phyloP scores from a whole-genome alignment of 2,329 filamentous ascomycete species.

The Fusarium cicatricum region DNA sequence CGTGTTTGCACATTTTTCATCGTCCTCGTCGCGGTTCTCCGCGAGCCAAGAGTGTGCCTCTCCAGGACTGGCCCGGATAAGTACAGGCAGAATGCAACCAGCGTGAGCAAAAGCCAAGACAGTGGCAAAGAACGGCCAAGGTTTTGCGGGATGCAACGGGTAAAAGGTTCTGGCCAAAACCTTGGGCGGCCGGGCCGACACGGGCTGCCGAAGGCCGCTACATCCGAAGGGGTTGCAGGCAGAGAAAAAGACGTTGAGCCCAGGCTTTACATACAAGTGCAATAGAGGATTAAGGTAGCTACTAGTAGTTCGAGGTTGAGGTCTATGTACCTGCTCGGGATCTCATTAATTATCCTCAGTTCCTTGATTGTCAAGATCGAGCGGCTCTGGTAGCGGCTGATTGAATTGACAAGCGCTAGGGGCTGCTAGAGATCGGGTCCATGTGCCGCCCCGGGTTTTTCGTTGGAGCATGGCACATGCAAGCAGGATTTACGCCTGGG shows the following conservation, averaged over 20 bases:
- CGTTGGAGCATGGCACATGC: background rate
- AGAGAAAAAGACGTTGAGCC: conserved; percentile 8
- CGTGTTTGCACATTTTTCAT: conserved; percentile 10
- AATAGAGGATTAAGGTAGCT: background rate
- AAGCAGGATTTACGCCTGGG: conserved; percentile 17
- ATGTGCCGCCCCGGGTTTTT: conserved; percentile 5
- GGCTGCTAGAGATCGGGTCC: conserved; percentile 1
- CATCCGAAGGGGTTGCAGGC: conserved; percentile 25
- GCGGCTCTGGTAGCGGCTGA: conserved; percentile 12
- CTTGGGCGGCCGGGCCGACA: conserved; percentile 20
- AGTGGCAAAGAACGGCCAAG: conserved; percentile 31
- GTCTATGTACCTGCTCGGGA: no score
- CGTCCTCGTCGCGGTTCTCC: no score
- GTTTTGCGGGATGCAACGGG: conserved; percentile 28
- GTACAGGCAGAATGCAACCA: conserved; percentile 15
- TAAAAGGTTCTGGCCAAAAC: conserved; percentile 9
- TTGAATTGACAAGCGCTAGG: conserved; percentile 5
- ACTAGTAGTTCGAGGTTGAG: no score
- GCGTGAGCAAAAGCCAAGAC: conserved; percentile 24
- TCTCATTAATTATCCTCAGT: no score
- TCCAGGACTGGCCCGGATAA: background rate
- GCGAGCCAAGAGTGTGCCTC: conserved; percentile 6
- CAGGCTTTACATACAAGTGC: background rate
- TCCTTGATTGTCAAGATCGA: background rate
- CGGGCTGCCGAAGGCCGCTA: conserved; percentile 15